These are phyloP conservation scores for Botrytis sinoallii DNA, from an alignment of 2,329 filamentous ascomycete genomes.

Conservation along the genomic window DNA sequence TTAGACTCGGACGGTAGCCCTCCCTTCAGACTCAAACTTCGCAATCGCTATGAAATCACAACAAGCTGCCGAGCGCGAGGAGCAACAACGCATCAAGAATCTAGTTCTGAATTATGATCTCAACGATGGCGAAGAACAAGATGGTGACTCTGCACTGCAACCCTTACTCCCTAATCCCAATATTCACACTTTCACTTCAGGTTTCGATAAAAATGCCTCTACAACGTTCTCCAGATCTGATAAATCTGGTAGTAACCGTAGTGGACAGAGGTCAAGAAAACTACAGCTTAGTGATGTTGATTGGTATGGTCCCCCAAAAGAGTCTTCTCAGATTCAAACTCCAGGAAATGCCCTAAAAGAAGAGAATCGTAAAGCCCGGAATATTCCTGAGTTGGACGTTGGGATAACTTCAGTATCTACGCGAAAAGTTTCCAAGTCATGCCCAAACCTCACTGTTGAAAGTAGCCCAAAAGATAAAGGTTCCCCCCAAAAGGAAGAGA, in stretches of 20 bases:
- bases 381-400: slow-evolving; percentile 8
- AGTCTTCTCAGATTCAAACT: slow-evolving; percentile 24
- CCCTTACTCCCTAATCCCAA: slow-evolving; percentile 47
- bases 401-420: background rate
- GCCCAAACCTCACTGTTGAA: background rate
- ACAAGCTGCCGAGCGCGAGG: slow-evolving; percentile 90
- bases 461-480: background rate
- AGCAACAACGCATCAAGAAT: slow-evolving; percentile 98
- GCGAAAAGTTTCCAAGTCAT: slow-evolving; percentile 11
- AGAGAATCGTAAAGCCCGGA: background rate
- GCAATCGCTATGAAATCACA: slow-evolving; percentile 95
- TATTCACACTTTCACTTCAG: slow-evolving; percentile 55
- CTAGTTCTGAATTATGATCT: slow-evolving; percentile 95
- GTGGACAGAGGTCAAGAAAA: slow-evolving; percentile 80
- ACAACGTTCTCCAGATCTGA: slow-evolving; percentile 36
- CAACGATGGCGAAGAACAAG: slow-evolving; percentile 73
- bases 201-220: slow-evolving; percentile 51
- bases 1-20: slow-evolving; percentile 84
- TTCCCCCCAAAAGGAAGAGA: slow-evolving; percentile 21
- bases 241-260: slow-evolving; percentile 44
- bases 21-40: slow-evolving; percentile 89
- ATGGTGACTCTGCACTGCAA: slow-evolving; percentile 60
- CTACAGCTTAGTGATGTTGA: slow-evolving; percentile 95
- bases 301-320: slow-evolving; percentile 63
- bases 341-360: slow-evolving; percentile 19